Base-by-base conservation (phyloP, 108 stramenopile species). In the Nannochloropsis gaditana region DNA sequence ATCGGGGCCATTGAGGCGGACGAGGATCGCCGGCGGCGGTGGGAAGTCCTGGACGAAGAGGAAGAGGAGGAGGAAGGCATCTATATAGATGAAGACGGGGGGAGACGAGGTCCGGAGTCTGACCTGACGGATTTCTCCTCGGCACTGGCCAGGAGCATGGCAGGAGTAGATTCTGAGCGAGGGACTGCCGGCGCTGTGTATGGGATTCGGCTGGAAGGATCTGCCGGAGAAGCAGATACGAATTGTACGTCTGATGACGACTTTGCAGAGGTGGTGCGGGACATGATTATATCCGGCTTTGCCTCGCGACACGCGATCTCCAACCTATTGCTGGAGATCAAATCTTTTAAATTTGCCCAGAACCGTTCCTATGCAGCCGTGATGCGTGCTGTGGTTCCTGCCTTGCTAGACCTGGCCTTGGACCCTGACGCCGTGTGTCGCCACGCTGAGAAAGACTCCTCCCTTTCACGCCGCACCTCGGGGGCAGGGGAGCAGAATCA, bases 271-370 rank as follows among this genome's bases (percentile, higher is more conserved):
- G 88, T 89, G 15, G 87, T 89, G 11, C 82, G 87, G 80, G 89
- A 89, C 44, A 88, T 89, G 89, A 85, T 89, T 9, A 80, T 88
- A 42, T 17, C 85, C 41, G 85, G 85, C 17, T 41, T 5, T 31
- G 84, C 85, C 81, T 87, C 87, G 84, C 87, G 89, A 11, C 89
- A 89, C 87, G 87, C 89, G 41, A 43, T 88, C 15, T 87, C 87
- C 84, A 89, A 89, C 87, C 45, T 89, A 42, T 19, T 89, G 81
- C 87, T 89, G 21, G 89, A 89, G 89, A 88, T 89, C 88, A 89
- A 89, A 85, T 84, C 87, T 84, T 89, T 87, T 87, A 89, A 89
- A 80, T 89, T 89, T 43, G 89, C 89, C 19, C 89, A 89, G 85
- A 89, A 87, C 47, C 45, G 81, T 5, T 44, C 4, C 42, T 43